These are phyloP conservation scores for Cercospora beticola DNA, from an alignment of 2,329 filamentous ascomycete genomes.

Conservation along the genomic window DNA sequence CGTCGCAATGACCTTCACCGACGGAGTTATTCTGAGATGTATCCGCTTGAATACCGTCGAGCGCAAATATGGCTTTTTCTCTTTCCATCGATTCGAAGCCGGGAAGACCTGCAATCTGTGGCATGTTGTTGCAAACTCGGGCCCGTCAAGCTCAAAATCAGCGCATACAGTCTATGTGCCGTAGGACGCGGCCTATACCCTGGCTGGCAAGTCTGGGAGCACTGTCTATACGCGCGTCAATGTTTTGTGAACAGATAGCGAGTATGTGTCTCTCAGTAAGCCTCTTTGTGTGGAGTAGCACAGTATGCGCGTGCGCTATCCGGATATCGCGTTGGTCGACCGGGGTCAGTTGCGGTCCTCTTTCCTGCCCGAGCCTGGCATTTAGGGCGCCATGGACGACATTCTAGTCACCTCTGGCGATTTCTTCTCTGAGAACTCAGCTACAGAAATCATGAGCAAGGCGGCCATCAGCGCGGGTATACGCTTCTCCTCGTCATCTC, in stretches of 20 bases:
- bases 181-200: neutral
- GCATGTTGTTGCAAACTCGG: neutral
- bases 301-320: neutral
- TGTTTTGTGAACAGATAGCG: neutral
- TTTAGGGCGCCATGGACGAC: neutral
- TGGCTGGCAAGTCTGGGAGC: neutral
- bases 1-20: neutral
- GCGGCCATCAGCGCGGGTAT: neutral
- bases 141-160: neutral
- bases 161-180: neutral
- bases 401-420: neutral
- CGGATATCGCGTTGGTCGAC: neutral
- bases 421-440: neutral
- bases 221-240: neutral
- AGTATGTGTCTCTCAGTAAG: neutral
- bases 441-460: neutral
- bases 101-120: neutral
- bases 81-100: neutral
- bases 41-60: neutral
- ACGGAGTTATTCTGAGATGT: neutral
- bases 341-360: neutral
- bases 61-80: neutral
- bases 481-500: neutral
- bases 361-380: neutral
- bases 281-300: neutral